Evolutionary conservation across 768 basidiomycete genomes (phyloP).

Genomic region (Pholiota conissans): DNA sequence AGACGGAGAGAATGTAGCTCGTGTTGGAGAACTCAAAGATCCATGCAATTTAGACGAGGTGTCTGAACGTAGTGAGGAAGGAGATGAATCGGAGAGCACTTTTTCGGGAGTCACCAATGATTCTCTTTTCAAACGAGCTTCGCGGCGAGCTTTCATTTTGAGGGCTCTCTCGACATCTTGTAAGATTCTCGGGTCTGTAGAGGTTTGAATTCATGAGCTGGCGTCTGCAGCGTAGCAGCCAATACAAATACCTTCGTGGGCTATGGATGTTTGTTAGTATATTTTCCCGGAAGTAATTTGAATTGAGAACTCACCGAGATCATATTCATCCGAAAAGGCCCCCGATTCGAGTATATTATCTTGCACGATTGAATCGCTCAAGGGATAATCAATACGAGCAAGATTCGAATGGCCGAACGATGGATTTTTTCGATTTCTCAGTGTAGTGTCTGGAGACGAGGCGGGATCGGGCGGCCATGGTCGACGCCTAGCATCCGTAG

Average conservation of each 20-base stretch:
- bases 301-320: slow-evolving; percentile 56
- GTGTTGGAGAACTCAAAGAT: slow-evolving; percentile 23
- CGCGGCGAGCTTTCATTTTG: slow-evolving; percentile 70
- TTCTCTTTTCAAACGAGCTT: slow-evolving; percentile 53
- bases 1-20: slow-evolving; percentile 25
- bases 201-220: background rate
- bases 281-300: background rate
- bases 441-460: slow-evolving; percentile 19
- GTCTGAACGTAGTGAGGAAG: slow-evolving; percentile 24
- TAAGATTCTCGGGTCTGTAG: slow-evolving; percentile 72
- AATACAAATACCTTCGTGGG: slow-evolving; percentile 62
- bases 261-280: slow-evolving; percentile 32
- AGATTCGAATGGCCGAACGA: slow-evolving; percentile 6
- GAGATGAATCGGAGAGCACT: slow-evolving; percentile 1
- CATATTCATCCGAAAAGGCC: slow-evolving; percentile 73
- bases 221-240: background rate
- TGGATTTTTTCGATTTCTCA: slow-evolving; percentile 26
- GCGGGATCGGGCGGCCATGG: slow-evolving; percentile 24
- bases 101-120: slow-evolving; percentile 17
- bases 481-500: slow-evolving; percentile 25
- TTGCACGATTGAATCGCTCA: background rate
- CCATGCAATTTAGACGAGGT: slow-evolving; percentile 24
- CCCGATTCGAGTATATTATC: slow-evolving; percentile 22
- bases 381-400: slow-evolving; percentile 11
- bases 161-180: slow-evolving; percentile 80